Evolutionary conservation across 2,329 filamentous ascomycete species (phyloP).

Genomic region (Lachnellula occidentalis): DNA sequence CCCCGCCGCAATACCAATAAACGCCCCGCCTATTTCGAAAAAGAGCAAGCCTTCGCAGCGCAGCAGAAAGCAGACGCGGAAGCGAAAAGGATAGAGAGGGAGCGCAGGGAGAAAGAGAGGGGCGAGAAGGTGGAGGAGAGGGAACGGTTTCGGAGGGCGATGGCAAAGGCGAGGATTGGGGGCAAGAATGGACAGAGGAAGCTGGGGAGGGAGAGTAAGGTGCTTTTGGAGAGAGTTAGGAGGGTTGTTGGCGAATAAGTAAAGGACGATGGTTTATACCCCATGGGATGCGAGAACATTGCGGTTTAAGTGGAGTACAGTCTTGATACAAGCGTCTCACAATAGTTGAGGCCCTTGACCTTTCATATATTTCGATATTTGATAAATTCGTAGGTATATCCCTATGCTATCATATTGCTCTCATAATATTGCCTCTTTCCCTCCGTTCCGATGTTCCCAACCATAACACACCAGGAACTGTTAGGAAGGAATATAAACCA

Average conservation of each 20-base stretch:
- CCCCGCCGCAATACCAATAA: constrained; percentile 3
- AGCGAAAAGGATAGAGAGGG: constrained; percentile 40
- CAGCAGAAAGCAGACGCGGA: constrained; percentile 51
- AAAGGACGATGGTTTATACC: not conserved
- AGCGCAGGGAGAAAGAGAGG: constrained; percentile 48
- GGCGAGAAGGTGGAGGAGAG: constrained; percentile 57
- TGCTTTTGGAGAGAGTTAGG: constrained; percentile 59
- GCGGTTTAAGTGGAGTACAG: too few relatives aligned
- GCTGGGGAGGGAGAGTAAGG: constrained; percentile 62
- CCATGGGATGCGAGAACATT: too few relatives aligned
- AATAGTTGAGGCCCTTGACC: too few relatives aligned
- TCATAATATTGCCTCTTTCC: too few relatives aligned
- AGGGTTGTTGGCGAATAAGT: constrained; percentile 33
- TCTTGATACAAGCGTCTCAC: too few relatives aligned
- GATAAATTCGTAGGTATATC: too few relatives aligned
- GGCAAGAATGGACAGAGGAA: constrained; percentile 63
- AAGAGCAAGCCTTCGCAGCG: constrained; percentile 35
- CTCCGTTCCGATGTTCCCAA: too few relatives aligned
- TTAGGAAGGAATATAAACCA: too few relatives aligned
- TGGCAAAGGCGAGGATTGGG: constrained; percentile 43
- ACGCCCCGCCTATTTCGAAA: constrained; percentile 33
- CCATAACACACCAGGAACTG: too few relatives aligned
- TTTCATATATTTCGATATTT: too few relatives aligned
- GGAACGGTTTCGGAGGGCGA: constrained; percentile 41
- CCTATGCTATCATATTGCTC: too few relatives aligned